Base-by-base conservation (phyloP, 768 basidiomycete species). In the Saitozyma podzolica region DNA sequence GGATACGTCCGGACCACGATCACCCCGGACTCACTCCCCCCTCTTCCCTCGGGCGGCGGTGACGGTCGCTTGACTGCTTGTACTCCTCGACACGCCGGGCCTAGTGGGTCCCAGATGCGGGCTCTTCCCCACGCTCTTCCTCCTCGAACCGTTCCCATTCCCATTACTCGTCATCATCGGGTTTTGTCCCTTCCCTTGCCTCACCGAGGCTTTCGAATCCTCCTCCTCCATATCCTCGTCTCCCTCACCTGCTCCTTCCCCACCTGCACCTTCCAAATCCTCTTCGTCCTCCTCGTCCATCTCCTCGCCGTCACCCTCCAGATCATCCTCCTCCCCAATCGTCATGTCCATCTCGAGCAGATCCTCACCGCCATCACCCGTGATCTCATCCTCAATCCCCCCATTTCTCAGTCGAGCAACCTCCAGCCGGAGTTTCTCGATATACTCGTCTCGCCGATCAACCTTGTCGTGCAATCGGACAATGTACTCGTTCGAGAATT, bases 401-500 rank as follows among this genome's bases (percentile, higher is more conserved):
- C 45, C 13, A 6, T 11, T 47, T 17, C 73, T 43, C 51, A 93
- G 78, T 61, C 86, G 81, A 66, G 76, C 74, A 37, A 95, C 84
- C 78, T 92, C 91, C 65, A 73, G 77, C 66, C 91, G 83, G 74
- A 95, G 75, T 72, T 70, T 81, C 61, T 76, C 82, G 68, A 95
- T 89, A 81, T 92, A 91, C 51, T 83, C 84, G 72, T 96, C 91
- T 65, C 93, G 80, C 73, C 89, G 83, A 58, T 90, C 88, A 54
- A 94, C 85, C 40, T 89, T 85, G 16, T 82, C 87, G 63, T 89
- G 89, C 70, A 96, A 83, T 64, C 85, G 81, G 67, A 88, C 83
- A 65, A 97, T 88, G 75, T 84, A 94, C 76, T 92, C 89, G 78
- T 97, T 97, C 42, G 90, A 90, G 73, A 91, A 94, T 62, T 91